phyloP scores from a whole-genome alignment of 495 filamentous ascomycete species.

The Pseudotulostoma volvatum region DNA sequence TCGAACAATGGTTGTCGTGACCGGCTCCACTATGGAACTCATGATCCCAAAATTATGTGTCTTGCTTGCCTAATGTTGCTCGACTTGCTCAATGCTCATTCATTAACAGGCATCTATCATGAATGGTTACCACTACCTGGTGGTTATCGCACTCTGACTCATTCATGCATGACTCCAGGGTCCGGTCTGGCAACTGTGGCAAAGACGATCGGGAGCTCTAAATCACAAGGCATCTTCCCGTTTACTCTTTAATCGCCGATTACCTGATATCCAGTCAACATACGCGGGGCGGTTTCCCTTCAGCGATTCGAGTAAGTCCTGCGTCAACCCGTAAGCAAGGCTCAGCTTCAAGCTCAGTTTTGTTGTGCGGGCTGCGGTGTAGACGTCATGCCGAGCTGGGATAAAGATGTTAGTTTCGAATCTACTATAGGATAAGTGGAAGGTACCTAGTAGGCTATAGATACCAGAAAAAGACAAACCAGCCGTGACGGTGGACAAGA shows the following conservation, averaged over 20 bases:
- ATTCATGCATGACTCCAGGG: too few species aligned
- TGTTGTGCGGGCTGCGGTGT: slow-evolving; percentile 68
- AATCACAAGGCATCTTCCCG: slow-evolving; percentile 11
- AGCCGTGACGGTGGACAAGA: slow-evolving; percentile 60
- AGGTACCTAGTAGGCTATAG: slow-evolving; percentile 75
- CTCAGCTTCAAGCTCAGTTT: slow-evolving; percentile 64
- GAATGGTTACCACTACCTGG: too few species aligned
- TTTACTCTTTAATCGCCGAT: slow-evolving; percentile 9
- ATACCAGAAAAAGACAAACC: slow-evolving; percentile 66
- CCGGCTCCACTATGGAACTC: too few species aligned
- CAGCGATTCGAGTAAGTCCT: slow-evolving; percentile 48
- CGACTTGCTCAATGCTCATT: too few species aligned
- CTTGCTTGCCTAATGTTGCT: too few species aligned
- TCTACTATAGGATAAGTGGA: neutral
- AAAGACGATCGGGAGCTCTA: neutral
- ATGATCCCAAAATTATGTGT: too few species aligned
- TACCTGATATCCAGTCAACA: slow-evolving; percentile 45
- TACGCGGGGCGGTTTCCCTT: slow-evolving; percentile 58
- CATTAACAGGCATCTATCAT: too few species aligned
- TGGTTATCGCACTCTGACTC: too few species aligned
- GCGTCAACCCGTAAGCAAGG: slow-evolving; percentile 61
- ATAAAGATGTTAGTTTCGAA: slow-evolving; percentile 6
- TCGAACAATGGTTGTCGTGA: too few species aligned
- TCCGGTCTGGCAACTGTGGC: too few species aligned
- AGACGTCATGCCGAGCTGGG: slow-evolving; percentile 63